A percentile compares a stretch with the other conserved stretches of the same genome.
Evolutionary conservation across 495 filamentous ascomycete species (phyloP).

Genomic region (Terfezia boudieri): DNA sequence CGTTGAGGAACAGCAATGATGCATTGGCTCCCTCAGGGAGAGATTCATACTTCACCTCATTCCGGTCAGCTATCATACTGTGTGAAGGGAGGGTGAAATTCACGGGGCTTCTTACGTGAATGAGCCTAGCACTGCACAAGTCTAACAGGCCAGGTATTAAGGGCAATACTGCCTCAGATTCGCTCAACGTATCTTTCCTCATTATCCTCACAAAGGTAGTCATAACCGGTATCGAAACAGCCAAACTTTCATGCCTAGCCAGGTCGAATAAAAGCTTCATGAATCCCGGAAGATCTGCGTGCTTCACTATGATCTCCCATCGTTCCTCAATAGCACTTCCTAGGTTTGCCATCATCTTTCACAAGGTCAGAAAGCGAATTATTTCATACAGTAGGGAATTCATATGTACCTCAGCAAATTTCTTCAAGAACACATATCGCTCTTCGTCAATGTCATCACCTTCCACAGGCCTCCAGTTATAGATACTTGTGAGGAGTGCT

Average conservation of each 20-base stretch:
- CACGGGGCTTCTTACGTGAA: slow-evolving; percentile 12
- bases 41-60: slow-evolving; percentile 50
- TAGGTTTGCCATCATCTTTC: slow-evolving; percentile 59
- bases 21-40: slow-evolving; percentile 62
- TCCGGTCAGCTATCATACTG: background rate
- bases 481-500: slow-evolving; percentile 48
- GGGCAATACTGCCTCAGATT: slow-evolving; percentile 40
- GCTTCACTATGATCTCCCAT: slow-evolving; percentile 32
- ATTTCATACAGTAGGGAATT: background rate
- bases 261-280: slow-evolving; percentile 58
- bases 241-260: slow-evolving; percentile 63
- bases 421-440: slow-evolving; percentile 79
- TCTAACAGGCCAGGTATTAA: slow-evolving; percentile 57
- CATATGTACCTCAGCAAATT: slow-evolving; percentile 61
- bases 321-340: slow-evolving; percentile 65
- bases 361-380: slow-evolving; percentile 9
- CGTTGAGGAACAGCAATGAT: slow-evolving; percentile 56
- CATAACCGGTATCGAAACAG: slow-evolving; percentile 79
- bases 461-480: slow-evolving; percentile 63
- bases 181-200: slow-evolving; percentile 36
- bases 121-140: slow-evolving; percentile 23
- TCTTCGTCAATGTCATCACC: slow-evolving; percentile 64
- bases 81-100: slow-evolving; percentile 1
- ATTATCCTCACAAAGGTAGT: slow-evolving; percentile 71
- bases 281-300: slow-evolving; percentile 49